Evolutionary conservation across 495 filamentous ascomycete species (phyloP), one percentile per base, ranked within the genome.

Genomic region (Podospora anserina): DNA sequence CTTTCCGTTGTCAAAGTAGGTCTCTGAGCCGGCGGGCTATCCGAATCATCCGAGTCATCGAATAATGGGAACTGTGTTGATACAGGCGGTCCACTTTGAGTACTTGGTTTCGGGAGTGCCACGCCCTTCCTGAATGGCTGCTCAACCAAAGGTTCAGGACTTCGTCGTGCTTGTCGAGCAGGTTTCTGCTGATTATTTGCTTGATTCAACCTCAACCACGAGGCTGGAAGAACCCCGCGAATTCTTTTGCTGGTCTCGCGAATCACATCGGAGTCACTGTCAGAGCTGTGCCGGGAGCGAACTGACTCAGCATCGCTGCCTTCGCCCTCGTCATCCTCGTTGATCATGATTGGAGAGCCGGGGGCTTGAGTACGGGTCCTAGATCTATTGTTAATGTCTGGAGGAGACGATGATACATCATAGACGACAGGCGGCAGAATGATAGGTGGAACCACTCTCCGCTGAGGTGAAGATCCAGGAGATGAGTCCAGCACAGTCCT

Each of bases 221-320:
- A 97, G 5, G 94, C 94, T 49, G 94, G 94, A 57, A 98, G 84
- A 18, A 97, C 93, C 49, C 94, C 94, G 65, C 88, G 88, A 58
- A 94, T 94, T 67, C 79, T 87, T 44, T 78, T 81, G 16, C 75
- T 76, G 60, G 83, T 79, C 54, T 70, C 72, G 16, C 79, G 83
- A 27, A 83, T 72, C 20, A 78, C 70, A 23, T 85, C 79, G 0
- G 80, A 78, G 7, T 84, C 84, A 55, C 79, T 82, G n/a, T 75
- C 77, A 6, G 77, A 78, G 34, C 66, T 66, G 54, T 70, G 34
- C 9, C 26, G 56, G 1, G 64, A 69, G 32, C 67, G 53, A 3
- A 65, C 16, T 44, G 66, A 66, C 11, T 71, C 72, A 53, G 72
- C 72, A 20, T 68, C 74, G 18, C 63, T 63, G 18, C 16, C 18